phyloP scores from a whole-genome alignment of 495 filamentous ascomycete species.

The Penicillium coffeae region DNA sequence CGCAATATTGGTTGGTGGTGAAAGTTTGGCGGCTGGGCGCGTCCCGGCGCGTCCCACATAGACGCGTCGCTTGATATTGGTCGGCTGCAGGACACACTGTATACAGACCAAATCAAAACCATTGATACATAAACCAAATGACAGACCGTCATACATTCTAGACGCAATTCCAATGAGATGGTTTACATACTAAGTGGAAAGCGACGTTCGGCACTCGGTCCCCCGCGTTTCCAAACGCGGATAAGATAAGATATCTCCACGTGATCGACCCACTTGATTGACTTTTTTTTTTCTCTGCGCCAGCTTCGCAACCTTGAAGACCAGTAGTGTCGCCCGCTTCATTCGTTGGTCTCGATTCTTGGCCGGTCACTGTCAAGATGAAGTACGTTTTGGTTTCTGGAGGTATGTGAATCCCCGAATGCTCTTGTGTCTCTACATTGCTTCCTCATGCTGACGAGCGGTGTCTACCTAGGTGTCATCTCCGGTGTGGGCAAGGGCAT shows the following conservation, averaged over 20 bases:
- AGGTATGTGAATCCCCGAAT: constrained; percentile 12
- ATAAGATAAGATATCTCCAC: neutral
- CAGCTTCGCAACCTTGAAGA: neutral
- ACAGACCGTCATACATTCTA: no score
- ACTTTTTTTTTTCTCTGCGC: neutral
- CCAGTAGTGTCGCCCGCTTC: constrained; percentile 1
- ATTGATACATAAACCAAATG: no score
- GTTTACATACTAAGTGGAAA: no score
- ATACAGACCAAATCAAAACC: no score
- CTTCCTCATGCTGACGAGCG: neutral
- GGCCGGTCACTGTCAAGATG: constrained; percentile 9
- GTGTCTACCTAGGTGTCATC: constrained; percentile 56
- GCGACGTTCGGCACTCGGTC: neutral
- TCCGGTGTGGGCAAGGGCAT: constrained; percentile 81
- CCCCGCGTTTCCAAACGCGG: neutral
- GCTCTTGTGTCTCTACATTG: neutral
- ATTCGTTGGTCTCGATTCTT: neutral
- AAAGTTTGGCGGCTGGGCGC: no score
- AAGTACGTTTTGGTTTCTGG: constrained; percentile 27
- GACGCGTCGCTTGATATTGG: neutral
- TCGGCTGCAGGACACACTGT: neutral
- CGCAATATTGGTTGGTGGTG: no score
- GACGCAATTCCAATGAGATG: no score
- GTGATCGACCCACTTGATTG: neutral
- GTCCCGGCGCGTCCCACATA: no score